Conservation (phyloP, 148 eudicot genomes). For the Chenopodium formosanum region DNA sequence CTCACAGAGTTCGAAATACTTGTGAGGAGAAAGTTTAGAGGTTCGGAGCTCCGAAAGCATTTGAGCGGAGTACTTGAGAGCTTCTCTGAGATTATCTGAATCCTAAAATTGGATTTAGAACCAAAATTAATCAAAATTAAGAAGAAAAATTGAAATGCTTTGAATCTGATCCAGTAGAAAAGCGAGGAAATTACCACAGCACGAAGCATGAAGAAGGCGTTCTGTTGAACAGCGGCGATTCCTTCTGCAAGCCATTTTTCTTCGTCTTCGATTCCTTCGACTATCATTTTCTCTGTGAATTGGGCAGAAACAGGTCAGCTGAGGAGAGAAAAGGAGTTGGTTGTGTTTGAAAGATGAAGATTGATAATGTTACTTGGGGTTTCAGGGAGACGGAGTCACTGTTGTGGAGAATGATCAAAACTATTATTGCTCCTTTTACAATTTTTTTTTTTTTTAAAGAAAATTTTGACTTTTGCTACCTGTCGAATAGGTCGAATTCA, state of each 20-base stretch:
- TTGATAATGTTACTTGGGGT: neutral
- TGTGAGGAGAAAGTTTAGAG: slow-evolving; percentile 88
- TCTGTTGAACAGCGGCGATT: slow-evolving; percentile 90
- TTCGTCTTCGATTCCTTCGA: slow-evolving; percentile 75
- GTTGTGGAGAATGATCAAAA: too few species aligned
- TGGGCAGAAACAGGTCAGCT: slow-evolving; percentile 13
- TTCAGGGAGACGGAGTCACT: neutral
- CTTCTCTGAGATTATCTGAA: slow-evolving; percentile 80
- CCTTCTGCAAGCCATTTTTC: slow-evolving; percentile 99
- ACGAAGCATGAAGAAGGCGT: slow-evolving; percentile 92
- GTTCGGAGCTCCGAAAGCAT: slow-evolving; percentile 95
- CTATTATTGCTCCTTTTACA: too few species aligned
- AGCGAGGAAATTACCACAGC: slow-evolving; percentile 53
- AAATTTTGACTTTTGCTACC: too few species aligned
- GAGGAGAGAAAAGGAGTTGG: neutral
- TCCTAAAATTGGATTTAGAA: slow-evolving; percentile 46
- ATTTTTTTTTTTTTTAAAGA: too few species aligned
- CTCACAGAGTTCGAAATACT: slow-evolving; percentile 88
- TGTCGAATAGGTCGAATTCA: too few species aligned
- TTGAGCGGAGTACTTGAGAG: slow-evolving; percentile 77
- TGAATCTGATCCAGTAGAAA: slow-evolving; percentile 10
- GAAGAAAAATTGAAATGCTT: neutral
- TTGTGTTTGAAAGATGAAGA: neutral
- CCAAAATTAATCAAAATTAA: neutral
- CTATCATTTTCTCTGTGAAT: slow-evolving; percentile 34